A percentile compares a stretch with the other conserved stretches of the same genome.
Evolutionary conservation across 148 eudicot genomes (phyloP).

Genomic region (Silene latifolia): DNA sequence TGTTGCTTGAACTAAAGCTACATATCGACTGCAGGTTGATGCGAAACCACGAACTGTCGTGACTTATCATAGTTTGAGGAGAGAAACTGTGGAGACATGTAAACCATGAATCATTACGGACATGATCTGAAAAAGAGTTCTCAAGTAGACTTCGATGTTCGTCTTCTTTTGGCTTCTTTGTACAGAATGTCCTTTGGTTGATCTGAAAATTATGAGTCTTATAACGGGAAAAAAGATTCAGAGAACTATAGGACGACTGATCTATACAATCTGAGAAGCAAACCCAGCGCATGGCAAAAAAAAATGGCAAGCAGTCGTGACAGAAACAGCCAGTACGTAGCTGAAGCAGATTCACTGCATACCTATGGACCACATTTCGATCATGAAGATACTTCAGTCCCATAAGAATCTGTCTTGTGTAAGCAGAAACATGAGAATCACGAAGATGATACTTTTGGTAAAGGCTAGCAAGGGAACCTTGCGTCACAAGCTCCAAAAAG

Average conservation of each 20-base stretch:
- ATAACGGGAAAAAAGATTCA: background rate
- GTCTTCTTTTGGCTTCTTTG: background rate
- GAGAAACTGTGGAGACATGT: background rate
- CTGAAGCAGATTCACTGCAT: constrained; percentile 15
- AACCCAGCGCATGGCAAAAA: background rate
- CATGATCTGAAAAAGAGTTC: background rate
- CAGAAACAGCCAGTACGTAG: background rate
- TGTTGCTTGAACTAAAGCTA: no score
- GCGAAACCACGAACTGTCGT: no score
- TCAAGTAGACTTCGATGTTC: background rate
- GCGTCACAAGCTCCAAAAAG: constrained; percentile 79
- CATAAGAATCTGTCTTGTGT: constrained; percentile 84
- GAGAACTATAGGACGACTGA: background rate
- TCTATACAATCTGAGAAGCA: background rate
- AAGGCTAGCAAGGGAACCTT: constrained; percentile 67
- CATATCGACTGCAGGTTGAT: background rate
- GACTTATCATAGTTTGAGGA: no score
- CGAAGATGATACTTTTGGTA: constrained; percentile 58
- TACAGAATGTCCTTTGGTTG: no score
- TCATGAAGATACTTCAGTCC: constrained; percentile 96
- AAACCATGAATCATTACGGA: background rate
- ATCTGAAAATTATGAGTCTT: no score
- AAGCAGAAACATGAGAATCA: constrained; percentile 69
- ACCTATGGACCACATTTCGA: constrained; percentile 82
- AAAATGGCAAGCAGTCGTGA: background rate